These are phyloP conservation scores for Hippophae tibetana DNA, from an alignment of 306 rosid species.

Conservation along the genomic window DNA sequence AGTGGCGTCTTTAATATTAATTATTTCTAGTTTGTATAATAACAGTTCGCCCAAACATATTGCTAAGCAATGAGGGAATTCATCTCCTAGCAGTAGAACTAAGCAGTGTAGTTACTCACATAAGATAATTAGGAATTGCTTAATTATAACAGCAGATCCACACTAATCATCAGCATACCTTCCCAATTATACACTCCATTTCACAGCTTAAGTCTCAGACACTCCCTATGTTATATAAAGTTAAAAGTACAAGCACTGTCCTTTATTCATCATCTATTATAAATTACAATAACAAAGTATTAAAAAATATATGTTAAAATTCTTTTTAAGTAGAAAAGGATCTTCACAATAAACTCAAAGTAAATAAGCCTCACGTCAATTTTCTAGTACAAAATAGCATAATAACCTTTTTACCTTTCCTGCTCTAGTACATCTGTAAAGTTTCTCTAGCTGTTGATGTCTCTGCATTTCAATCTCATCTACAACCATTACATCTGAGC, in stretches of 20 bases:
- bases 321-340: background rate
- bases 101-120: background rate
- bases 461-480: slow-evolving; percentile 95
- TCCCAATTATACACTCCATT: background rate
- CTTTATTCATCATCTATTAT: no score
- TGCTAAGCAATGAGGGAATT: background rate
- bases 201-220: background rate
- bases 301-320: background rate
- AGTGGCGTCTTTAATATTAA: background rate
- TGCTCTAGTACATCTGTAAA: slow-evolving; percentile 72
- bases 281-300: no score
- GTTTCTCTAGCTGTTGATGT: slow-evolving; percentile 82
- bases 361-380: slow-evolving; percentile 6
- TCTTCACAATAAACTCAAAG: background rate
- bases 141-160: slow-evolving; percentile 1
- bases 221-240: background rate
- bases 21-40: background rate
- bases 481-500: slow-evolving; percentile 80
- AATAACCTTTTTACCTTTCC: slow-evolving; percentile 54
- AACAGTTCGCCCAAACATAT: background rate
- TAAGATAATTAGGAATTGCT: background rate
- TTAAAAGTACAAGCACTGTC: background rate
- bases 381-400: background rate
- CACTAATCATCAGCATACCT: background rate
- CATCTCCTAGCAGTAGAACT: background rate